Conservation (phyloP, 108 stramenopile species). For the Nitzschia sp. region DNA sequence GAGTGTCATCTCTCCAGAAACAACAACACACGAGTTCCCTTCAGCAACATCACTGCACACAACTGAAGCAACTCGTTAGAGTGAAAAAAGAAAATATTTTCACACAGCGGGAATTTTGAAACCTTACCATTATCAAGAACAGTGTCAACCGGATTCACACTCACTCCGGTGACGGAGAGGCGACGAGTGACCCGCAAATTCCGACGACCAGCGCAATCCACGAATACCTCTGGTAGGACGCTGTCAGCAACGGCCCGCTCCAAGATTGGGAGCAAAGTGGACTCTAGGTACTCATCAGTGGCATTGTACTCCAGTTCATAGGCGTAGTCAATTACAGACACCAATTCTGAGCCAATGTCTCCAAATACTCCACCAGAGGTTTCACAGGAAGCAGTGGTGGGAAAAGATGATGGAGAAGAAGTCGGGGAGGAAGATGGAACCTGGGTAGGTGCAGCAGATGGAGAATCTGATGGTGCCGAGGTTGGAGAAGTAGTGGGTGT, state of each 20-base stretch:
- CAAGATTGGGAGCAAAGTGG: slow-evolving; percentile 15
- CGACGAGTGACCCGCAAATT: slow-evolving; percentile 10
- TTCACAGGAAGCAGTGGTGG: slow-evolving; percentile 8
- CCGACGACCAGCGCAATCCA: slow-evolving; percentile 13
- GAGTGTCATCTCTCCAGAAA: slow-evolving; percentile 28
- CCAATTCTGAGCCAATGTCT: slow-evolving; percentile 9
- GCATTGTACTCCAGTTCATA: slow-evolving; percentile 32
- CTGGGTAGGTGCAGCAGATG: slow-evolving; percentile 6
- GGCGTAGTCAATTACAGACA: slow-evolving; percentile 11
- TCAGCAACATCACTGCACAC: slow-evolving; percentile 1
- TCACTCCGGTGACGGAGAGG: slow-evolving; percentile 32
- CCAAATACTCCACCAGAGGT: slow-evolving; percentile 29
- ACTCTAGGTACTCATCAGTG: background rate
- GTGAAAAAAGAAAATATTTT: background rate
- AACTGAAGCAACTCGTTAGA: background rate
- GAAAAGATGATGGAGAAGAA: slow-evolving; percentile 2
- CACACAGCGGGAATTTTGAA: background rate
- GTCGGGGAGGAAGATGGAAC: slow-evolving; percentile 8
- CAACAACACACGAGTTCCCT: slow-evolving; percentile 25
- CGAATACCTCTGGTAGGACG: slow-evolving; percentile 23
- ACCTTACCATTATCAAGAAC: slow-evolving; percentile 31
- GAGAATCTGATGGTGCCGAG: slow-evolving; percentile 9
- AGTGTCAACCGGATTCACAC: slow-evolving; percentile 27
- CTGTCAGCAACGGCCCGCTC: slow-evolving; percentile 35
- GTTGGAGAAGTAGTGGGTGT: background rate